These are phyloP conservation scores for Chaetomium globosum DNA, from an alignment of 2,329 filamentous ascomycete genomes.

Conservation along the genomic window DNA sequence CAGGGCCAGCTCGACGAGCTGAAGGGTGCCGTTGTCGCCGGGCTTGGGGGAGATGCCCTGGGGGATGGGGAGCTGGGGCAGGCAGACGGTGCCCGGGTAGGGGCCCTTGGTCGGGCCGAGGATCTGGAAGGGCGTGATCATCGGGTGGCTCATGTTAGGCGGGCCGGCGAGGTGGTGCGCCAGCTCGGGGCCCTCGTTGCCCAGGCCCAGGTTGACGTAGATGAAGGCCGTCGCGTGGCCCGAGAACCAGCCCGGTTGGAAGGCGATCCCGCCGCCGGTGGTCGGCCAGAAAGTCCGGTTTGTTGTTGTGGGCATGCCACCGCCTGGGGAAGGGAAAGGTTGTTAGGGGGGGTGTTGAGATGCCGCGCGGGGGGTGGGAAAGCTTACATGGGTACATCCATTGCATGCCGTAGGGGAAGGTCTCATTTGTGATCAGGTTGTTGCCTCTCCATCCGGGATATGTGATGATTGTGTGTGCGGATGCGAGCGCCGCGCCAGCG, in stretches of 20 bases:
- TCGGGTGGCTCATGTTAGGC: conserved; percentile 81
- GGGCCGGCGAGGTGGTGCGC: conserved; percentile 55
- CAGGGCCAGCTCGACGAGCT: conserved; percentile 78
- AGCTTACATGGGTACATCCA: conserved; percentile 91
- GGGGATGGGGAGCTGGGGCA: conserved; percentile 86
- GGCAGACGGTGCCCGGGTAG: conserved; percentile 86
- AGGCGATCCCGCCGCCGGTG: conserved; percentile 78
- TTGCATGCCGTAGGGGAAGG: conserved; percentile 87
- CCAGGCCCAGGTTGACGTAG: conserved; percentile 89
- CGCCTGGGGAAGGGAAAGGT: conserved; percentile 61
- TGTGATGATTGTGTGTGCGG: conserved; percentile 79
- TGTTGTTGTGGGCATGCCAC: conserved; percentile 72
- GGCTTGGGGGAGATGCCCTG: conserved; percentile 68
- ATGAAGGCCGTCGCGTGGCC: conserved; percentile 81
- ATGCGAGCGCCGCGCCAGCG: conserved; percentile 53
- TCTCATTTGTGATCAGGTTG: conserved; percentile 77
- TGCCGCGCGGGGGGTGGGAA: conserved; percentile 1
- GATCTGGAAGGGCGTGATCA: conserved; percentile 80
- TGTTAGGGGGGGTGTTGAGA: conserved; percentile 16
- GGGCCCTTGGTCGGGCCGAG: conserved; percentile 77
- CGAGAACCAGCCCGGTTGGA: conserved; percentile 95
- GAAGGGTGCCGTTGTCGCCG: conserved; percentile 90
- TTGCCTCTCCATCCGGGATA: conserved; percentile 88
- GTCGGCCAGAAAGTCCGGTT: conserved; percentile 95
- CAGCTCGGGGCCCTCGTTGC: conserved; percentile 62